Base-by-base conservation (phyloP, 2,329 filamentous ascomycete species). In the Dothidotthia symphoricarpi region DNA sequence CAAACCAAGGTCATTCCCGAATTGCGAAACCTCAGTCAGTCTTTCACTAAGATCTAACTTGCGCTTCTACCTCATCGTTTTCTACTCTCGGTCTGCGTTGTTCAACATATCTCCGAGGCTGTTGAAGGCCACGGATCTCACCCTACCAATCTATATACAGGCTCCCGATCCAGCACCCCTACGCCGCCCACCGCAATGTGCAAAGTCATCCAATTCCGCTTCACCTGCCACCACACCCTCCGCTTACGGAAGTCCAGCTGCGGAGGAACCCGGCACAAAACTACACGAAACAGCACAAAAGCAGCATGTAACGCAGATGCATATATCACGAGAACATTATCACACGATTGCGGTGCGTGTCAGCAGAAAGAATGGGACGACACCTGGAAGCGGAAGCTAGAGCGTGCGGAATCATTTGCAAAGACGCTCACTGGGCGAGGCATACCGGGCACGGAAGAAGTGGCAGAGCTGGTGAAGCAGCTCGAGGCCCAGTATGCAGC, bases 151-250 rank as follows among this genome's bases (percentile, higher is more conserved):
- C n/a, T n/a, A n/a, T n/a, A n/a, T n/a, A n/a, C n/a, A n/a, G n/a
- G n/a, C n/a, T n/a, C n/a, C n/a, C n/a, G n/a, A n/a, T n/a, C n/a
- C n/a, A n/a, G n/a, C n/a, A n/a, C n/a, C n/a, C n/a, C n/a, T n/a
- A n/a, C n/a, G 16, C 19, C 17, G 11, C n/a, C 11, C 17, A 16
- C 19, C 15, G n/a, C 12, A 15, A 70, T 70, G 68, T 70, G 68
- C 57, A 68, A 67, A 28, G 51, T 60, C 16, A 44, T 61, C 10
- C 49, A 44, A 8, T 58, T 64, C 29, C 39, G 28, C 4, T 69
- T 66, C 36, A 37, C 41, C 7, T 70, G 68, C 48, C 42, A 49
- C 0, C 67, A 69, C 43, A 41, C 41, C 7, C 28, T 57, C 36
- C 36, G 38, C 14, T 46, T 61, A 19, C 50, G 54, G 13, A 51